Conservation (phyloP, 306 rosid species). For the Lablab purpureus region DNA sequence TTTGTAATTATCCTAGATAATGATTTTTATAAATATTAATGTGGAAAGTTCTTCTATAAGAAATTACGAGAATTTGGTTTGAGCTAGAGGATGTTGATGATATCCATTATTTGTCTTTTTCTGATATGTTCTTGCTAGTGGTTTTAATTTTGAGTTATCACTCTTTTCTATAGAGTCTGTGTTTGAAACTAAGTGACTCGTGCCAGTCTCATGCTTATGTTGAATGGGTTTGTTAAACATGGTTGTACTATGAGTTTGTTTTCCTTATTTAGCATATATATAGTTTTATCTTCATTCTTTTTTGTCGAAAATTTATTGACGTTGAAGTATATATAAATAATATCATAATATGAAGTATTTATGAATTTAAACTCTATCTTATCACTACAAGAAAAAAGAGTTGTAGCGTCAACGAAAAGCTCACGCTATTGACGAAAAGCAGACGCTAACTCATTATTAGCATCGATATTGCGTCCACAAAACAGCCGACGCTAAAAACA, state of each 20-base stretch:
- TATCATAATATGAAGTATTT: no score
- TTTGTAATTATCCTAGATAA: not conserved
- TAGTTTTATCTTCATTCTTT: not conserved
- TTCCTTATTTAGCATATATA: not conserved
- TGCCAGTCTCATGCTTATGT: conserved; percentile 29
- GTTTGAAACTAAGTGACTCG: not conserved
- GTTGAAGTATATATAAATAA: not conserved
- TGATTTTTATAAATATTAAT: conserved; percentile 3
- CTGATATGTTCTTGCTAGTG: not conserved
- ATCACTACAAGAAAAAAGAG: no score
- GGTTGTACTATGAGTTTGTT: conserved; percentile 25
- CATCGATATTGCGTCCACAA: no score
- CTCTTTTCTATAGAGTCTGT: conserved; percentile 1
- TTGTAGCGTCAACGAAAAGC: no score
- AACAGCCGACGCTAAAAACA: no score
- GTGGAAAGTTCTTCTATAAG: not conserved
- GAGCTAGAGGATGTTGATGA: not conserved
- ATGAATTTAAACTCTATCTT: no score
- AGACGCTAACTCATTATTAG: no score
- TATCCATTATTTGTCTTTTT: not conserved
- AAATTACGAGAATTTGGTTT: not conserved
- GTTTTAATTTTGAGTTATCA: conserved; percentile 7
- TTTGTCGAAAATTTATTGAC: conserved; percentile 5
- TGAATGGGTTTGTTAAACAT: conserved; percentile 28
- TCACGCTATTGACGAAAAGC: no score